Evolutionary conservation across 345 rosid species (phyloP), one percentile per base, ranked within the genome.

Genomic region (Hevea brasiliensis): DNA sequence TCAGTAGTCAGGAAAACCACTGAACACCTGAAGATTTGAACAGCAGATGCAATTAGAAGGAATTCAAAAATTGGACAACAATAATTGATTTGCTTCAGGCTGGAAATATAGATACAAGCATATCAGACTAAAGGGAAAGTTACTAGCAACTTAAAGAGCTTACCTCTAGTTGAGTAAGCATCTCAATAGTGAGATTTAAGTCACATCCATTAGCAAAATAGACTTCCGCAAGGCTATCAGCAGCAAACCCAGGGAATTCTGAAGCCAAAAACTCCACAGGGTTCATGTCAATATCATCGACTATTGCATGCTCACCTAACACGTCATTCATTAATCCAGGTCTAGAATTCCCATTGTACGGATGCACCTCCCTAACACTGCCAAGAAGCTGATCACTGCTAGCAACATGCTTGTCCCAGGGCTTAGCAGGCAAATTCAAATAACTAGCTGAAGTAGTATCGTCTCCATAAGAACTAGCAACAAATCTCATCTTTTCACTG

Each of bases 161-260:
- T 44, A 96, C 99, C 99, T 96, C 99, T 26, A 96, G 94, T 82
- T 93, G 98, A 74, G 92, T 96, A 70, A 96, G 98, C 94, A 93
- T 96, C 83, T 96, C 99, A 69, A 96, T 77, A 12, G 99, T 96
- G 81, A 90, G 81, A 71, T 88, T 90, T 79, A 96, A 77, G 82
- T 96, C 98, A 79, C 92, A 89, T 26, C 93, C 92, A 85, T 88
- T 93, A 72, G 99, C 96, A 74, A 81, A 82, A 83, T 86, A 96
- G 70, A 96, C 99, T 80, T 96, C 98, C 21, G 92, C 89, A 41
- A 96, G 93, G 85, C 99, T 93, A 80, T 93, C 99, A 65, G 92
- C 85, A 72, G 96, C 93, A 79, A 96, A 96, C 32, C 97, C 99
- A 75, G 99, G 95, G 78, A 96, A 96, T 58, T 91, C 88, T 62